A percentile compares a stretch with the other conserved stretches of the same genome.
Evolutionary conservation across 805 yeast species (phyloP).

Genomic region (Teunomyces tritomae): DNA sequence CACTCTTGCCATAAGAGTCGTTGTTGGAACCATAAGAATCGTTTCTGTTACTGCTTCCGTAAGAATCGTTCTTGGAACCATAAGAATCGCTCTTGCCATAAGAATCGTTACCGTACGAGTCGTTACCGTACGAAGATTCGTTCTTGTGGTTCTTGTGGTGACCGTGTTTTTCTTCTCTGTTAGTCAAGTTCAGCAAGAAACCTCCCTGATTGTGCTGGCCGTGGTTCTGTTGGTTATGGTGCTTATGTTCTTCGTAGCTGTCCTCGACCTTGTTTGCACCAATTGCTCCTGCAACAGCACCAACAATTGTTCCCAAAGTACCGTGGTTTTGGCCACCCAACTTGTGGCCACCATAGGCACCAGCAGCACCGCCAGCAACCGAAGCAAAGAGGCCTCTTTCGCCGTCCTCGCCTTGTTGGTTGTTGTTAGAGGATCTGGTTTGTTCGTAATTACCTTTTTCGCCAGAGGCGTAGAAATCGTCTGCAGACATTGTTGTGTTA

Average conservation of each 20-base stretch:
- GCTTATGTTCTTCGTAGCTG: constrained; percentile 15
- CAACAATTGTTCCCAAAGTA: constrained; percentile 27
- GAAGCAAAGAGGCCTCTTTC: constrained; percentile 27
- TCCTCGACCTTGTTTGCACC: constrained; percentile 29
- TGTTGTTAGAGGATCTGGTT: constrained; percentile 8
- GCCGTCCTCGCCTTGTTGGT: constrained; percentile 18
- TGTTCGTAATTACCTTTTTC: constrained; percentile 17
- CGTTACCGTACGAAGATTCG: constrained; percentile 7
- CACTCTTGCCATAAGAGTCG: constrained; percentile 2
- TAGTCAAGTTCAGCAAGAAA: constrained; percentile 6
- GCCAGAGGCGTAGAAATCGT: constrained; percentile 27
- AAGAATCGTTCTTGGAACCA: background rate
- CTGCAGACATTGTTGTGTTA: constrained; percentile 20
- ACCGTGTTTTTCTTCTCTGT: constrained; percentile 4
- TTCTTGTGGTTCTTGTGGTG: constrained; percentile 6
- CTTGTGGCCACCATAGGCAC: constrained; percentile 27
- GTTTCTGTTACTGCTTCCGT: too few species aligned
- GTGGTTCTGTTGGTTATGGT: constrained; percentile 6
- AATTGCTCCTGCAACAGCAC: constrained; percentile 29
- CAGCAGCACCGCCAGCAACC: constrained; percentile 30
- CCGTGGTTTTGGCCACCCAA: constrained; percentile 22
- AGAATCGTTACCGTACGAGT: background rate
- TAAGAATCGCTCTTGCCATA: background rate
- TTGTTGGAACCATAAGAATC: constrained; percentile 1
- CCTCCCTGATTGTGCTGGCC: constrained; percentile 9